Conservation (phyloP, 2,329 filamentous ascomycete species). For the Botryosphaeria agaves region DNA sequence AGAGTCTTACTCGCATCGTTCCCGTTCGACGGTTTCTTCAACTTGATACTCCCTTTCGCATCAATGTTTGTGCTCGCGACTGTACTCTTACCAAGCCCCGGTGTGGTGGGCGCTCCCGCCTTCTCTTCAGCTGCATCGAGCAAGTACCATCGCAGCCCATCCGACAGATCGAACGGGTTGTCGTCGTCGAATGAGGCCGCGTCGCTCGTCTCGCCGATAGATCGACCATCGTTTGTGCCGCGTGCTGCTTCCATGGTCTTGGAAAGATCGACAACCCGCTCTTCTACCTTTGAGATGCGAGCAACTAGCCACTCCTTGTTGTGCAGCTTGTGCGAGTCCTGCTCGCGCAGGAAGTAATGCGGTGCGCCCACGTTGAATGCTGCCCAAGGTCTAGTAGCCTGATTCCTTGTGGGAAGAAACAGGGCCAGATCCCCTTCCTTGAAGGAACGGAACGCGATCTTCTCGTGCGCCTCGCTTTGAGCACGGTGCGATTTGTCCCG, state of each 20-base stretch:
- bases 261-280: conserved; percentile 82
- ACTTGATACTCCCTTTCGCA: conserved; percentile 50
- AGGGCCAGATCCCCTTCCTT: conserved; percentile 91
- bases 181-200: conserved; percentile 57
- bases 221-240: conserved; percentile 21
- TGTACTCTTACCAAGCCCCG: conserved; percentile 79
- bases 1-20: conserved; percentile 32
- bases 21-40: conserved; percentile 22
- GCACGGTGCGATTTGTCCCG: conserved; percentile 68
- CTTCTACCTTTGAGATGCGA: conserved; percentile 77
- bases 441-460: conserved; percentile 90
- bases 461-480: conserved; percentile 79
- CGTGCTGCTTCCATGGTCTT: conserved; percentile 43
- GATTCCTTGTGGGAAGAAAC: conserved; percentile 87
- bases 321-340: conserved; percentile 70
- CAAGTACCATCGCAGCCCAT: conserved; percentile 90
- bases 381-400: conserved; percentile 88
- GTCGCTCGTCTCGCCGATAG: conserved; percentile 34
- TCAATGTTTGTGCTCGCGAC: conserved; percentile 78
- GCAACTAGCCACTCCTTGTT: conserved; percentile 93
- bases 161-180: conserved; percentile 91
- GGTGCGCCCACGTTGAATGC: conserved; percentile 96
- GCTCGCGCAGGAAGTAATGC: conserved; percentile 90
- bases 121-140: conserved; percentile 91
- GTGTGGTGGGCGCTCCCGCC: conserved; percentile 71